Evolutionary conservation across 2,329 filamentous ascomycete genomes (phyloP), one percentile per base, ranked within the genome.

Genomic region (Alternaria rosae): DNA sequence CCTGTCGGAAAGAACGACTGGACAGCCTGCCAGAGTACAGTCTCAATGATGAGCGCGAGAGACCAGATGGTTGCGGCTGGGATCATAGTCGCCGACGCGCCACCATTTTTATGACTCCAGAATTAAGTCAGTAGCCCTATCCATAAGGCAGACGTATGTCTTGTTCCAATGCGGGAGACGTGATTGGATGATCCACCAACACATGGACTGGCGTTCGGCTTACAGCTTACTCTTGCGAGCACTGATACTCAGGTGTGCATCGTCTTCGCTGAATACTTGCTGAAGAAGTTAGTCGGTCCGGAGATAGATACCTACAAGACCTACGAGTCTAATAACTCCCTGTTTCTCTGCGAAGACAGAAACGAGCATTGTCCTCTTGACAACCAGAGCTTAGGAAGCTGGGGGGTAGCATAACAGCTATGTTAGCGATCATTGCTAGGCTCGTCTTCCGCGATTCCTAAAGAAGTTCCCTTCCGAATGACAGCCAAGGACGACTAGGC

Each of bases 181-280:
- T 35, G 15, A 2, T 35, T 4, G n/a, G 7, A 35, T 35, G 3
- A n/a, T n/a, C n/a, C n/a, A n/a, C 8, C 15, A 35, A n/a, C 4
- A 35, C 15, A 9, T 8, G 10, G 35, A 10, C 6, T 38, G 15
- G 35, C 9, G 35, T 38, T 10, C 35, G 15, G 35, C 15, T 38
- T 38, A 38, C 15, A 38, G 15, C 35, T 38, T 9, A 10, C 5
- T 15, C 35, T 38, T 5, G 35, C 15, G 35, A 38, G 15, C 15
- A 1, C 0, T 6, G 35, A 1, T 17, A 38, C 0, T 3, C 35
- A 17, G 15, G 15, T 38, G 17, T 17, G 5, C 1, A 5, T 10
- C 8, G 9, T 17, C 0, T 17, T n/a, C 17, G 35, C 15, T 38
- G 8, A 15, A 17, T 17, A 17, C 8, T 23, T 9, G 1, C 42